Evolutionary conservation across 2,329 filamentous ascomycete genomes (phyloP).

Genomic region (Ophiocordyceps camponoti-saundersi): DNA sequence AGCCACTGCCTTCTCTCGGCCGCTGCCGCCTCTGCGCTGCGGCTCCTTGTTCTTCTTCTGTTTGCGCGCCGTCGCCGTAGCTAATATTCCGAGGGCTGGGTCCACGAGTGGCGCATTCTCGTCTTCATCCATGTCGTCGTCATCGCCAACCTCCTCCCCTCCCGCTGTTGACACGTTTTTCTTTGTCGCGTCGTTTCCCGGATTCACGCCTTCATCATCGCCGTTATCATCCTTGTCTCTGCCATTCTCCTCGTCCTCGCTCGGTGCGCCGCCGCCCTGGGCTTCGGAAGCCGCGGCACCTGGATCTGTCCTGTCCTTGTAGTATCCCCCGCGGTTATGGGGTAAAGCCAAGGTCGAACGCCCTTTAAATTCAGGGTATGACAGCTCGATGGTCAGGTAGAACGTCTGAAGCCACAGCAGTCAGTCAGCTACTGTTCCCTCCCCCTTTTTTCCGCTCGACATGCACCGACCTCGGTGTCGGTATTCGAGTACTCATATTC

Average conservation of each 20-base stretch:
- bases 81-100: conserved; percentile 11
- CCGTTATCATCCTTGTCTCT: conserved; percentile 8
- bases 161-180: conserved; percentile 7
- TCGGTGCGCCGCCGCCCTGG: background rate
- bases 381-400: conserved; percentile 46
- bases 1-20: background rate
- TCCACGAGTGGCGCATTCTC: conserved; percentile 16
- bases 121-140: conserved; percentile 6
- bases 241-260: conserved; percentile 9
- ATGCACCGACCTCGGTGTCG: conserved; percentile 36
- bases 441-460: too few relatives aligned
- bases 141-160: conserved; percentile 3
- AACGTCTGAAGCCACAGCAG: conserved; percentile 30
- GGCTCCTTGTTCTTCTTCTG: conserved; percentile 5
- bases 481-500: conserved; percentile 50
- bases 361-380: conserved; percentile 38
- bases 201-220: conserved; percentile 9
- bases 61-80: conserved; percentile 5
- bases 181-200: conserved; percentile 11
- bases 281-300: conserved; percentile 3
- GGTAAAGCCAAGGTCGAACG: conserved; percentile 20
- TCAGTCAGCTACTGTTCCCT: background rate
- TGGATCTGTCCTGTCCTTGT: conserved; percentile 21
- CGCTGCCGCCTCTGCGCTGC: background rate
- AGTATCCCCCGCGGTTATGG: conserved; percentile 27